phyloP scores from a whole-genome alignment of 345 rosid genomes.

The Physaria fendleri region DNA sequence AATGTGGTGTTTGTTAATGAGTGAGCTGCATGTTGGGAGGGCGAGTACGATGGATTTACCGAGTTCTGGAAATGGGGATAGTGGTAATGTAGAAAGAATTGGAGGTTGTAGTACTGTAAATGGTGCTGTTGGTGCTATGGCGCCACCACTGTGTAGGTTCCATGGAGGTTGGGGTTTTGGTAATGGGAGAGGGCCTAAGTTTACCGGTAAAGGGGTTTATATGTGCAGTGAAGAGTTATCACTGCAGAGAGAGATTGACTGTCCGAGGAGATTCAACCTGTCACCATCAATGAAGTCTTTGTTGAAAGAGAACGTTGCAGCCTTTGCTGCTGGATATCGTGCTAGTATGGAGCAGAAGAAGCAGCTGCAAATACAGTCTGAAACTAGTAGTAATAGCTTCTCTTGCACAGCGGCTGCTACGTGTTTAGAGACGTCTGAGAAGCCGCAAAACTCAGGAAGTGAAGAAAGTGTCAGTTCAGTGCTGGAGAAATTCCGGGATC shows the following conservation, averaged over 20 bases:
- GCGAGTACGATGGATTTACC: conserved; percentile 69
- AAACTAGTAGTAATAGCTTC: conserved; percentile 30
- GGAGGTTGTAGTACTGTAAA: conserved; percentile 16
- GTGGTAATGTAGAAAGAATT: conserved; percentile 32
- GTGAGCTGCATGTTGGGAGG: conserved; percentile 83
- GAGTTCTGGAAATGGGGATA: conserved; percentile 22
- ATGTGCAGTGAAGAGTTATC: conserved; percentile 38
- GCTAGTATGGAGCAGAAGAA: conserved; percentile 55
- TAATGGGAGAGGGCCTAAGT: conserved; percentile 46
- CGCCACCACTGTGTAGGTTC: conserved; percentile 62
- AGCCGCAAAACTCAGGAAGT: conserved; percentile 36
- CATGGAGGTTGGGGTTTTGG: conserved; percentile 93
- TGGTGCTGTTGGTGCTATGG: conserved; percentile 41
- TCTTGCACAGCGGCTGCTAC: conserved; percentile 29
- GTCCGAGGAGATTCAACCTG: conserved; percentile 83
- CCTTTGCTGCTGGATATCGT: conserved; percentile 81
- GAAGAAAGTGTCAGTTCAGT: conserved; percentile 51
- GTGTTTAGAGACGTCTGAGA: conserved; percentile 39
- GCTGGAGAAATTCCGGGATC: conserved; percentile 61
- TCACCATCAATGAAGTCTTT: conserved; percentile 75
- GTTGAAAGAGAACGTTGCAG: conserved; percentile 81
- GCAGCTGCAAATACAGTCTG: conserved; percentile 37
- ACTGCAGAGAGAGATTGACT: conserved; percentile 63
- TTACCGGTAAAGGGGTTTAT: conserved; percentile 47
- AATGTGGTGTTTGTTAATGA: conserved; percentile 93